Evolutionary conservation across 1,139 yeast genomes (phyloP), one percentile per base, ranked within the genome.

Genomic region (Blastobotrys malaysiensis): DNA sequence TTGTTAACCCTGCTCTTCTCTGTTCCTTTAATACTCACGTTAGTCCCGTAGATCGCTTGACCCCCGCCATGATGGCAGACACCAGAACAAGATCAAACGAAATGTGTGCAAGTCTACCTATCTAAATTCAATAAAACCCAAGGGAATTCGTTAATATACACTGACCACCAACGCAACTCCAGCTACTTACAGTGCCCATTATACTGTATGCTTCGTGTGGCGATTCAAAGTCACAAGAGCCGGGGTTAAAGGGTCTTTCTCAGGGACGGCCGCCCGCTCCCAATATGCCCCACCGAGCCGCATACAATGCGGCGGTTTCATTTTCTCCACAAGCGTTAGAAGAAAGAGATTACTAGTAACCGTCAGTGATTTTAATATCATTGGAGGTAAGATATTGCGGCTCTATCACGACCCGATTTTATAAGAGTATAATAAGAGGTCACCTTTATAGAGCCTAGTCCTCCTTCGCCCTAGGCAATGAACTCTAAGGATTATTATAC

Each of bases 61-160:
- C 83, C 1, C 97, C 98, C 0, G 98, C 96, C 54, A 93, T 75
- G 53, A 90, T 80, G 0, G 96, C 86, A 1, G 97, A 86, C 4
- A 89, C 77, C 47, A 93, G 76, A 1, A 85, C 82, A 48, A 90
- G 77, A 68, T 93, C 98, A 46, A 85, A 72, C 1, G 90, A 78
- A 52, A 79, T 64, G 69, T 93, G 98, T 54, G 84, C 68, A 3
- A 73, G 50, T 54, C 61, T 59, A 6, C 71, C 67, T 44, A 68
- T 26, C 72, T 69, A 49, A 9, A 27, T 9, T n/a, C 44, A 26
- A 46, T 20, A 19, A 1, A 16, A 4, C 49, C 22, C 20, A 45
- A 18, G 48, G 31, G 9, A 13, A 9, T 3, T 9, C 18, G 22
- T 26, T 26, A 26, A 9, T 13, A 26, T n/a, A n/a, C n/a, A n/a